Evolutionary conservation across 768 basidiomycete genomes (phyloP).

Genomic region (Chalciporus pseudorubinellus): DNA sequence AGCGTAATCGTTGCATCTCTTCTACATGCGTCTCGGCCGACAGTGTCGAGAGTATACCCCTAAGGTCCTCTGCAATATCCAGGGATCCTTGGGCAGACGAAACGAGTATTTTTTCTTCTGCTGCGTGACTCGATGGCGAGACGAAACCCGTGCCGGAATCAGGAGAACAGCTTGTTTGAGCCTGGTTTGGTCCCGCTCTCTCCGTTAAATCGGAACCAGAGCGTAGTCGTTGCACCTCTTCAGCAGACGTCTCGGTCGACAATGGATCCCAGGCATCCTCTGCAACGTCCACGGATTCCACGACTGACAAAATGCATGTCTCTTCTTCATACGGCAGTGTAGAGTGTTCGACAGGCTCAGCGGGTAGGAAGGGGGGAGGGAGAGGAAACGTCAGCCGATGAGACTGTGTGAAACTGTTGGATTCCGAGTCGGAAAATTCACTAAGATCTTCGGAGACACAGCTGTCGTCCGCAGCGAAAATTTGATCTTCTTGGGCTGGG

Average conservation of each 20-base stretch:
- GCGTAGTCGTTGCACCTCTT: neutral
- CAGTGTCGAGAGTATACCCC: no score
- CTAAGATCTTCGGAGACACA: neutral
- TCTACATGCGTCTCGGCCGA: neutral
- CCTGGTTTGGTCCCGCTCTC: slow-evolving; percentile 7
- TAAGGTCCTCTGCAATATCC: no score
- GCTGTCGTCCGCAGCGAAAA: neutral
- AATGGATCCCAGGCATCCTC: neutral
- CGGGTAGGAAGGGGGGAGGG: slow-evolving; percentile 8
- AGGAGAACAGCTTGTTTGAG: neutral
- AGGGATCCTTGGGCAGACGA: no score
- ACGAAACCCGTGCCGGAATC: neutral
- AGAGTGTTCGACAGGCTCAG: slow-evolving; percentile 4
- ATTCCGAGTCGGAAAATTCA: neutral
- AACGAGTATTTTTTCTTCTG: neutral
- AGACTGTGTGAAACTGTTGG: neutral
- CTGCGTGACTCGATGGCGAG: slow-evolving; percentile 24
- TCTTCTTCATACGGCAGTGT: neutral
- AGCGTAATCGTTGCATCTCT: neutral
- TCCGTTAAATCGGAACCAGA: slow-evolving; percentile 15
- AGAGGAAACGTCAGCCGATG: slow-evolving; percentile 23
- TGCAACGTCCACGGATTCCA: neutral
- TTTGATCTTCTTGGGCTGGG: neutral
- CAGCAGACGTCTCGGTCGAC: neutral
- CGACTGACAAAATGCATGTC: neutral